A percentile compares a stretch with the other conserved stretches of the same genome.
Conservation (phyloP, 2,329 filamentous ascomycete genomes). For the Alternaria triticimaculans region DNA sequence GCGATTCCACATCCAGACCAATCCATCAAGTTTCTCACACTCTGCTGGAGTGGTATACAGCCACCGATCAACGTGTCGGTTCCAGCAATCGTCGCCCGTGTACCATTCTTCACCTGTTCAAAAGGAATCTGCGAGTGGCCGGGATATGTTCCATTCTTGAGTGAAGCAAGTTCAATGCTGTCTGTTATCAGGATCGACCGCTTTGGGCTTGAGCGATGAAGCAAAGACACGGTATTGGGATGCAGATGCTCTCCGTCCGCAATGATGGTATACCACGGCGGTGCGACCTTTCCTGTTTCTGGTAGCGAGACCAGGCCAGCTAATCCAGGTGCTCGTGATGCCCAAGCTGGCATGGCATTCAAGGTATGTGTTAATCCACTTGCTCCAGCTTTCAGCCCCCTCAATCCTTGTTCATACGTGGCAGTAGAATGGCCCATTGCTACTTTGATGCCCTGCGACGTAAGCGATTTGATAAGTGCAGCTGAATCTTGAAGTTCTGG, state of each 20-base stretch:
- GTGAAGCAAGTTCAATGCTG: slow-evolving; percentile 61
- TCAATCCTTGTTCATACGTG: slow-evolving; percentile 54
- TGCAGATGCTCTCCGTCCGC: slow-evolving; percentile 63
- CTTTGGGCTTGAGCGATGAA: slow-evolving; percentile 55
- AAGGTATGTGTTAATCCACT: slow-evolving; percentile 61
- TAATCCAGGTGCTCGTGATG: slow-evolving; percentile 60
- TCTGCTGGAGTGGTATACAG: slow-evolving; percentile 59
- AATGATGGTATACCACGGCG: slow-evolving; percentile 61
- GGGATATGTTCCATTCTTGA: slow-evolving; percentile 59
- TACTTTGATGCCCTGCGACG: slow-evolving; percentile 51
- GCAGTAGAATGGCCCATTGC: slow-evolving; percentile 61
- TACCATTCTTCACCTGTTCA: slow-evolving; percentile 58
- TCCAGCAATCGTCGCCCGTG: slow-evolving; percentile 58
- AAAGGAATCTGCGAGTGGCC: slow-evolving; percentile 61
- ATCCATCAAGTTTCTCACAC: slow-evolving; percentile 56
- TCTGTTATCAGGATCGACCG: slow-evolving; percentile 62
- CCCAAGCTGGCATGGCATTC: slow-evolving; percentile 61
- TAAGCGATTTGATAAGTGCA: slow-evolving; percentile 53
- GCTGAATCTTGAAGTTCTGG: slow-evolving; percentile 57
- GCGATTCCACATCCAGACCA: slow-evolving; percentile 57
- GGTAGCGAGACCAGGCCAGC: slow-evolving; percentile 51
- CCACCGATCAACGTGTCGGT: slow-evolving; percentile 63
- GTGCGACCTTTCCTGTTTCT: slow-evolving; percentile 19
- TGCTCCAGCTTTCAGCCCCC: slow-evolving; percentile 57
- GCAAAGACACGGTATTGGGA: slow-evolving; percentile 56